Evolutionary conservation across 306 rosid genomes (phyloP).

Genomic region (Begonia fuchsioides): DNA sequence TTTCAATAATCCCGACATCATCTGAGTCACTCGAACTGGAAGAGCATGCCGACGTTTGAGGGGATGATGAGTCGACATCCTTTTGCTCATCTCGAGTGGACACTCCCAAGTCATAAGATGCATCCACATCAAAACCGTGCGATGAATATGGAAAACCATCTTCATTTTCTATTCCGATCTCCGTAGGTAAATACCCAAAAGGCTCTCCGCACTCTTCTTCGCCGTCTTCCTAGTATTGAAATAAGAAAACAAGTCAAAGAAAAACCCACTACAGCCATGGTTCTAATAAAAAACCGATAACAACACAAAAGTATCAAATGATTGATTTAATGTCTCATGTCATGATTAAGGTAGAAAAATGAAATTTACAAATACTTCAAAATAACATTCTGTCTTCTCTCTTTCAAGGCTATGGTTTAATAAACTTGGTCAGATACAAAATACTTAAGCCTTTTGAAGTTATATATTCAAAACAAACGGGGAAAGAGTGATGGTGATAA

Average conservation of each 20-base stretch:
- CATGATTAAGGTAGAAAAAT: too few relatives aligned
- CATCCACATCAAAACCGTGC: slow-evolving; percentile 20
- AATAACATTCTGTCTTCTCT: too few relatives aligned
- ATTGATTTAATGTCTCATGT: too few relatives aligned
- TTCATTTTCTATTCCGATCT: slow-evolving; percentile 37
- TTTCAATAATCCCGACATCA: slow-evolving; percentile 31
- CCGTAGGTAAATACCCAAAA: slow-evolving; percentile 30
- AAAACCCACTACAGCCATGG: too few relatives aligned
- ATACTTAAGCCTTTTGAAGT: too few relatives aligned
- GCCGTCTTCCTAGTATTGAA: slow-evolving; percentile 38
- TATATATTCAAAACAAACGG: too few relatives aligned
- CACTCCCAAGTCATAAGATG: slow-evolving; percentile 19
- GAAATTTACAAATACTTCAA: too few relatives aligned
- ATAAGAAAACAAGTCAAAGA: not conserved
- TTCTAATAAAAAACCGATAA: too few relatives aligned
- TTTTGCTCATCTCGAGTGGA: slow-evolving; percentile 19
- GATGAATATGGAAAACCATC: slow-evolving; percentile 29
- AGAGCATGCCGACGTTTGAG: slow-evolving; percentile 10
- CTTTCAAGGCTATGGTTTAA: too few relatives aligned
- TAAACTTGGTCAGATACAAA: too few relatives aligned
- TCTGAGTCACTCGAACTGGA: slow-evolving; percentile 25
- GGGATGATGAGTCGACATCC: slow-evolving; percentile 20
- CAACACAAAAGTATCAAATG: too few relatives aligned
- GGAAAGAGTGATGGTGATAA: too few relatives aligned
- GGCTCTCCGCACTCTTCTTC: slow-evolving; percentile 48